These are phyloP conservation scores for Pinus albicaulis DNA, from an alignment of 75 land plant species.

Conservation along the genomic window DNA sequence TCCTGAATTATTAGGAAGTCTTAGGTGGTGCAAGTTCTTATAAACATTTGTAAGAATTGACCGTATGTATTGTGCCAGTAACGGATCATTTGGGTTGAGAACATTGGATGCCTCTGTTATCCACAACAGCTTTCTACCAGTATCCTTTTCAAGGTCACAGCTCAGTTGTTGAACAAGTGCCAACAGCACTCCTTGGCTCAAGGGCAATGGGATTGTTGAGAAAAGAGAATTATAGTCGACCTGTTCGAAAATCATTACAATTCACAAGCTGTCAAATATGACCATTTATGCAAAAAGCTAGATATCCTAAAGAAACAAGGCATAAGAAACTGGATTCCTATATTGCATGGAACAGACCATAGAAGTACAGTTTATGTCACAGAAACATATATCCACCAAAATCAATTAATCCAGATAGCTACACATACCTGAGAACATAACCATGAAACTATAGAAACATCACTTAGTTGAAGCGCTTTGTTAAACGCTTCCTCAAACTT, in stretches of 20 bases:
- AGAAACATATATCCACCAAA: background rate
- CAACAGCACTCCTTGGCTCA: constrained; percentile 94
- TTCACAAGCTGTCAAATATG: background rate
- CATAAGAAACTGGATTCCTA: background rate
- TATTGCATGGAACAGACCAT: background rate
- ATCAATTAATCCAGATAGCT: background rate
- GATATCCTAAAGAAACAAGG: background rate
- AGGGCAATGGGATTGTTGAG: constrained; percentile 62
- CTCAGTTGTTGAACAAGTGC: constrained; percentile 94
- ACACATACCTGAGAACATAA: constrained; percentile 85
- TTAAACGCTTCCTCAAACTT: constrained; percentile 97
- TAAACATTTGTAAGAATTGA: constrained; percentile 82
- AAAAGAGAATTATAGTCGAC: constrained; percentile 65
- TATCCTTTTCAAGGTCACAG: constrained; percentile 82
- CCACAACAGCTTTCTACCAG: constrained; percentile 72
- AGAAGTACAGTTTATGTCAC: background rate
- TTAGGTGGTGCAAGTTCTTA: constrained; percentile 52
- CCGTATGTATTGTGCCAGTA: constrained; percentile 72
- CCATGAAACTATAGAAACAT: constrained; percentile 95
- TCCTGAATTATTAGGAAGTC: constrained; percentile 26
- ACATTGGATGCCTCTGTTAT: constrained; percentile 79
- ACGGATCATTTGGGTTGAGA: constrained; percentile 77
- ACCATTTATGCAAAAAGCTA: background rate
- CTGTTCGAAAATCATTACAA: constrained; percentile 27
- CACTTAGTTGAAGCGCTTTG: constrained; percentile 78